Evolutionary conservation across 2,329 filamentous ascomycete species (phyloP).

Genomic region (Emergomyces africanus): DNA sequence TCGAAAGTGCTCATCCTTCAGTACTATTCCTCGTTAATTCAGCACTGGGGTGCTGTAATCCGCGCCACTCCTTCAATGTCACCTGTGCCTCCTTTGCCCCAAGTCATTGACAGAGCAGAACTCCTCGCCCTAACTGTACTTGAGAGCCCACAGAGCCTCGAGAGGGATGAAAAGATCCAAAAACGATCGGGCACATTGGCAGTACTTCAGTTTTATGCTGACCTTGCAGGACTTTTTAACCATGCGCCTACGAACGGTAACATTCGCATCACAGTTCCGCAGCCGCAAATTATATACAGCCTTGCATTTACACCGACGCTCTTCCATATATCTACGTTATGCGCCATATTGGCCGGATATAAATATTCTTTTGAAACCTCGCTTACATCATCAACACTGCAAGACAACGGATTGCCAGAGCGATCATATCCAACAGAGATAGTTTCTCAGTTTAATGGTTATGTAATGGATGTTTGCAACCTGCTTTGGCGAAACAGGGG

Average conservation of each 20-base stretch:
- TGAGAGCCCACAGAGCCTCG: slow-evolving; percentile 36
- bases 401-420: slow-evolving; percentile 19
- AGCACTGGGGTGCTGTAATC: slow-evolving; percentile 35
- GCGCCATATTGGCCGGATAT: slow-evolving; percentile 55
- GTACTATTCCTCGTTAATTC: slow-evolving; percentile 56
- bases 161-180: background rate
- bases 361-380: slow-evolving; percentile 61
- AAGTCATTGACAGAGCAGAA: slow-evolving; percentile 37
- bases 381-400: slow-evolving; percentile 29
- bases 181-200: slow-evolving; percentile 36
- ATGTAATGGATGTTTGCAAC: slow-evolving; percentile 79
- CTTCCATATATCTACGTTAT: slow-evolving; percentile 54
- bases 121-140: slow-evolving; percentile 46
- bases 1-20: slow-evolving; percentile 49
- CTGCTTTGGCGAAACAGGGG: slow-evolving; percentile 65
- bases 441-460: slow-evolving; percentile 64
- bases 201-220: slow-evolving; percentile 56
- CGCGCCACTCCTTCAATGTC: slow-evolving; percentile 14
- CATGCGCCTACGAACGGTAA: slow-evolving; percentile 38
- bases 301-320: slow-evolving; percentile 55
- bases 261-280: slow-evolving; percentile 56
- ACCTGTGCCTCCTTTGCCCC: slow-evolving; percentile 21
- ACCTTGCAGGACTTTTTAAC: slow-evolving; percentile 44
- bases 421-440: slow-evolving; percentile 45
- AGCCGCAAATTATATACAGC: slow-evolving; percentile 54